These are phyloP conservation scores for Thyridium curvatum DNA, from an alignment of 2,329 filamentous ascomycete genomes.

Conservation along the genomic window DNA sequence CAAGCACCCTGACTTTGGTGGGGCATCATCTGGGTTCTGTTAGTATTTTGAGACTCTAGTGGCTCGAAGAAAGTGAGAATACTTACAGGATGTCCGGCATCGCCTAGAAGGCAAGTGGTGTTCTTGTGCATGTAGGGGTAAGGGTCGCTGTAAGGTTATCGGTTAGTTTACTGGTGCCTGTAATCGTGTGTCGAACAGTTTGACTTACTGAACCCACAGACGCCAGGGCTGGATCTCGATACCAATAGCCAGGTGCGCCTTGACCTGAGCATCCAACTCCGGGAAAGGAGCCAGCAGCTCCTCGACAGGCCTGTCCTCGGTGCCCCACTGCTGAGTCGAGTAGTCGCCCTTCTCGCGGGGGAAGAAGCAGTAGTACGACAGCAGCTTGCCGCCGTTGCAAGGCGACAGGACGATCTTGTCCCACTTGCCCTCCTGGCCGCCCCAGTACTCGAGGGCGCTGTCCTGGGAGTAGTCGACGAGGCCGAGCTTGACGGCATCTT, in stretches of 20 bases:
- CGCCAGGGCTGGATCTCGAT: slow-evolving; percentile 60
- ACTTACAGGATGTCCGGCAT: slow-evolving; percentile 57
- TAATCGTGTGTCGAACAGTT: not conserved
- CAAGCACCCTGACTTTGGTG: slow-evolving; percentile 65
- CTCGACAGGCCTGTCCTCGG: slow-evolving; percentile 43
- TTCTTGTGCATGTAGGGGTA: slow-evolving; percentile 51
- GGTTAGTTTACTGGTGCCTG: too few relatives aligned
- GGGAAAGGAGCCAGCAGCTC: slow-evolving; percentile 57
- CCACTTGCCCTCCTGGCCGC: slow-evolving; percentile 54
- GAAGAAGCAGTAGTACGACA: slow-evolving; percentile 69
- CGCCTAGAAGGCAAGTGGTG: slow-evolving; percentile 53
- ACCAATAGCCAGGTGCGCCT: slow-evolving; percentile 50
- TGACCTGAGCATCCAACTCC: slow-evolving; percentile 51
- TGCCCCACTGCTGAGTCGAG: slow-evolving; percentile 43
- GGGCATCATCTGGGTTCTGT: slow-evolving; percentile 17
- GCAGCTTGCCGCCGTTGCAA: slow-evolving; percentile 57
- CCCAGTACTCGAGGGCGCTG: slow-evolving; percentile 63
- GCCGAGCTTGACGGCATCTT: slow-evolving; percentile 52
- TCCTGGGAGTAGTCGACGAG: slow-evolving; percentile 57
- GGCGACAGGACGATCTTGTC: slow-evolving; percentile 68
- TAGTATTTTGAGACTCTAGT: too few relatives aligned
- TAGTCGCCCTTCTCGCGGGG: slow-evolving; percentile 54
- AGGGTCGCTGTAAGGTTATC: slow-evolving; percentile 29
- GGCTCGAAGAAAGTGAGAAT: not conserved
- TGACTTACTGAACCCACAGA: slow-evolving; percentile 50